phyloP scores from a whole-genome alignment of 2,329 filamentous ascomycete genomes.

The Metarhizium guizhouense region DNA sequence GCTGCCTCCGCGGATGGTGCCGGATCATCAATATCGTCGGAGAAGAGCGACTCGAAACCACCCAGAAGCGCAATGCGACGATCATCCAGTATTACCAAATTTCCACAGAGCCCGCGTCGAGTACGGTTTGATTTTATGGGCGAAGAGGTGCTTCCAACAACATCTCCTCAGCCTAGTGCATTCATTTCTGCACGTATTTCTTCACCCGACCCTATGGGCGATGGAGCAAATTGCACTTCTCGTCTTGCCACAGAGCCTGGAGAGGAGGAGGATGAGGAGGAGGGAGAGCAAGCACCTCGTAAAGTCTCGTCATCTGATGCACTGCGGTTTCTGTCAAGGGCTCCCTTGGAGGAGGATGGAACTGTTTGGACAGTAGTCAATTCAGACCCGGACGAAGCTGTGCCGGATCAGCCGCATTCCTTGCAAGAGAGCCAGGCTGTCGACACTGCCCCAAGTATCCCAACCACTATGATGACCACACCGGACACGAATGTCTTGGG shows the following conservation, averaged over 20 bases:
- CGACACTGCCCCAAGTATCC: background rate
- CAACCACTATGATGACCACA: background rate
- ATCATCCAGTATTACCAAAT: slow-evolving; percentile 41
- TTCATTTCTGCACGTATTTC: slow-evolving; percentile 18
- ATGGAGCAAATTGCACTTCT: slow-evolving; percentile 19
- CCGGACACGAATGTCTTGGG: background rate
- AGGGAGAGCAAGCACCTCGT: slow-evolving; percentile 33
- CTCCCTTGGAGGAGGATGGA: slow-evolving; percentile 36
- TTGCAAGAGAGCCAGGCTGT: background rate
- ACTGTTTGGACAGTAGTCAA: slow-evolving; percentile 44
- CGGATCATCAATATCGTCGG: slow-evolving; percentile 41
- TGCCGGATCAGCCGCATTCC: slow-evolving; percentile 3
- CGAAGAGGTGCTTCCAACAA: slow-evolving; percentile 50
- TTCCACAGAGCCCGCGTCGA: slow-evolving; percentile 45
- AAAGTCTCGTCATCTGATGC: slow-evolving; percentile 49
- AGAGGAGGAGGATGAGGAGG: slow-evolving; percentile 27
- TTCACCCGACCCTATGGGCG: slow-evolving; percentile 15
- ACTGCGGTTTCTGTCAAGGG: slow-evolving; percentile 41
- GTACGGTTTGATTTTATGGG: slow-evolving; percentile 56
- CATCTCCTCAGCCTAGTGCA: slow-evolving; percentile 38
- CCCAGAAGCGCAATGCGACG: slow-evolving; percentile 50
- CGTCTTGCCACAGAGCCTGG: slow-evolving; percentile 29
- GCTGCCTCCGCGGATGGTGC: slow-evolving; percentile 34
- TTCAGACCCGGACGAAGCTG: slow-evolving; percentile 19
- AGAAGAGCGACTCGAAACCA: slow-evolving; percentile 39